Evolutionary conservation across 306 rosid genomes (phyloP).

Genomic region (Arachis stenosperma): DNA sequence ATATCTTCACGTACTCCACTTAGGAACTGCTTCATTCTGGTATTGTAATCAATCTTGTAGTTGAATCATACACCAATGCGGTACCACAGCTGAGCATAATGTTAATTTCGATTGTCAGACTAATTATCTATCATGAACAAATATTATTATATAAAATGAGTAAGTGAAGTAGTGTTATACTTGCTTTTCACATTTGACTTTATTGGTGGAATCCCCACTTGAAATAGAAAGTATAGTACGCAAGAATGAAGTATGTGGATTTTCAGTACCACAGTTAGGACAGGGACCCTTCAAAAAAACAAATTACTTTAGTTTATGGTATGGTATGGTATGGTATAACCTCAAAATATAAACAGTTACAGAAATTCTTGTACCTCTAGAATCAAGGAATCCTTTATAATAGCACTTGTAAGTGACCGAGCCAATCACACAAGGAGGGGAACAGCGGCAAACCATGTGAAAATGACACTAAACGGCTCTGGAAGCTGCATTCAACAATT

Average conservation of each 20-base stretch:
- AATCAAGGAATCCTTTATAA: conserved; percentile 83
- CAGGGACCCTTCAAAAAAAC: conserved; percentile 65
- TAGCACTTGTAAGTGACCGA: conserved; percentile 67
- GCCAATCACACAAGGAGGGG: conserved; percentile 83
- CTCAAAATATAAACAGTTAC: not conserved
- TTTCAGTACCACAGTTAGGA: conserved; percentile 96
- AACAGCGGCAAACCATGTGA: conserved; percentile 98
- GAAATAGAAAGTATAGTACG: conserved; percentile 87
- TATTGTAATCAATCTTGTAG: conserved; percentile 83
- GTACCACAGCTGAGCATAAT: conserved; percentile 73
- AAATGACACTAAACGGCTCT: conserved; percentile 92
- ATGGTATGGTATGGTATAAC: not conserved
- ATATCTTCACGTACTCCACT: conserved; percentile 32
- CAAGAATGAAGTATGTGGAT: conserved; percentile 83
- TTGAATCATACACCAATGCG: conserved; percentile 65
- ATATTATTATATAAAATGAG: not conserved
- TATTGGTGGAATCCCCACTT: conserved; percentile 75
- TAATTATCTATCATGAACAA: conserved; percentile 5
- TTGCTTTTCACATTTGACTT: conserved; percentile 81
- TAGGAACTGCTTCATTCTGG: conserved; percentile 79
- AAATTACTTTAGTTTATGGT: conserved; percentile 1
- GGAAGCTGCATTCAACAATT: conserved; percentile 71
- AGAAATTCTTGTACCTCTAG: conserved; percentile 66
- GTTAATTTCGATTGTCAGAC: conserved; percentile 33
- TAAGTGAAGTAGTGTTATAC: conserved; percentile 32